Evolutionary conservation across 2,329 filamentous ascomycete species (phyloP), one percentile per base, ranked within the genome.

Genomic region (Beauveria bassiana): DNA sequence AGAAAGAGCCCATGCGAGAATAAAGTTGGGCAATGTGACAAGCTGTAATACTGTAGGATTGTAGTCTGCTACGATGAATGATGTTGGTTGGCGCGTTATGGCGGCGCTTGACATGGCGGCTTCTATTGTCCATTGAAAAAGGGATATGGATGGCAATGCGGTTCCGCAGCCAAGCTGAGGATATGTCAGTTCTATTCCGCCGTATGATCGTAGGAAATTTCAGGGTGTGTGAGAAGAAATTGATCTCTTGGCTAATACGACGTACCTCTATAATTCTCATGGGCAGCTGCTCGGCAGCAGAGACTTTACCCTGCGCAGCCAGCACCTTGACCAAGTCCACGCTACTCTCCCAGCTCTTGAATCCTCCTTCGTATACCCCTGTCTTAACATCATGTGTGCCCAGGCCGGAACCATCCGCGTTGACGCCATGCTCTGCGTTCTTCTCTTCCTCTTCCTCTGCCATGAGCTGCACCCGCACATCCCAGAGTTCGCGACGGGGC

Each of bases 281-380:
- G 0, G 77, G 73, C 31, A 71, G 69, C 12, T 71, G 64, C 22
- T 67, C 67, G 63, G 73, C 64, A 53, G 68, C 65, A 3, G 71
- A 63, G 20, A 74, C 66, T 54, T 76, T 72, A 14, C 75, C 72
- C 28, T 78, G 77, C 3, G 71, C 68, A 0, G 79, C 79, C 34
- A 87, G 72, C n/a, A 88, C 84, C 70, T 86, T 89, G 56, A 90
- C 88, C 20, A 95, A 78, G 71, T 95, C 90, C 58, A 92, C 79
- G 63, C 88, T 91, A 74, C 90, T 93, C 76, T 95, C 90, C 90
- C 90, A 95, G 68, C 88, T 93, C 77, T 95, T 95, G 77, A 93
- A 92, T 26, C 90, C 90, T 61, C 90, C 90, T 75, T 95, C 90
- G 74, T 95, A 95, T 63, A 93, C 84, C 57, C 90, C 90, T 61